phyloP scores from a whole-genome alignment of 768 basidiomycete genomes.

The Russula sp. region DNA sequence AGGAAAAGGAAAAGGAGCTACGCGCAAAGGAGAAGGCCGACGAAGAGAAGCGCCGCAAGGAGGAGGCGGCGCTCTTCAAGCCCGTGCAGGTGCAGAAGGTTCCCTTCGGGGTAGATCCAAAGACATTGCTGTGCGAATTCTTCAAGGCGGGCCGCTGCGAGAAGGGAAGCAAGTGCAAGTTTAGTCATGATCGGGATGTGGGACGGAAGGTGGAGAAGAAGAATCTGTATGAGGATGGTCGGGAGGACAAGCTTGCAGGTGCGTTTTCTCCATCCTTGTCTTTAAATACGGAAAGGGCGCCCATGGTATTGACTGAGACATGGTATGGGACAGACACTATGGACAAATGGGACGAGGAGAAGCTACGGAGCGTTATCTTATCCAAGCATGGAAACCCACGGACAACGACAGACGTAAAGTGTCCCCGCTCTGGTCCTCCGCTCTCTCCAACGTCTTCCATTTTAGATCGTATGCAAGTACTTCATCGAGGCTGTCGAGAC shows the following conservation, averaged over 20 bases:
- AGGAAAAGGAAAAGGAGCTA: constrained; percentile 79
- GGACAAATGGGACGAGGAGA: constrained; percentile 97
- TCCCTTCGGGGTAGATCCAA: constrained; percentile 94
- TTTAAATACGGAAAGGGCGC: background rate
- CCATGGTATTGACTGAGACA: background rate
- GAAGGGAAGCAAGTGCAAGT: constrained; percentile 94
- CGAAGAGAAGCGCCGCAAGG: constrained; percentile 78
- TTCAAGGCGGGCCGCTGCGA: constrained; percentile 91
- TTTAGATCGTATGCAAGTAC: constrained; percentile 92
- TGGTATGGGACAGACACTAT: constrained; percentile 68
- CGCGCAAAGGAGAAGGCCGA: constrained; percentile 70
- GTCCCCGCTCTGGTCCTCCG: constrained; percentile 4
- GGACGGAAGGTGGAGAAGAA: constrained; percentile 93
- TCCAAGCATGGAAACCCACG: constrained; percentile 87
- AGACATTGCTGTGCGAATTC: constrained; percentile 87
- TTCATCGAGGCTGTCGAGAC: constrained; percentile 96
- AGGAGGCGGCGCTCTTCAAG: constrained; percentile 78
- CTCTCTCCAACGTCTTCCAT: constrained; percentile 5
- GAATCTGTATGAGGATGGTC: constrained; percentile 84
- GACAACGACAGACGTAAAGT: constrained; percentile 81
- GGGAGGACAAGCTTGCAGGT: constrained; percentile 79
- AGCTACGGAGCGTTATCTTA: constrained; percentile 79
- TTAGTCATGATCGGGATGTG: constrained; percentile 88
- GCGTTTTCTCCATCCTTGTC: background rate
- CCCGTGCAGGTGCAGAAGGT: constrained; percentile 80